Percentiles rank a stretch among this genome's conserved stretches.
Evolutionary conservation across 2,329 filamentous ascomycete genomes (phyloP).

Genomic region (Orbilia javanica): DNA sequence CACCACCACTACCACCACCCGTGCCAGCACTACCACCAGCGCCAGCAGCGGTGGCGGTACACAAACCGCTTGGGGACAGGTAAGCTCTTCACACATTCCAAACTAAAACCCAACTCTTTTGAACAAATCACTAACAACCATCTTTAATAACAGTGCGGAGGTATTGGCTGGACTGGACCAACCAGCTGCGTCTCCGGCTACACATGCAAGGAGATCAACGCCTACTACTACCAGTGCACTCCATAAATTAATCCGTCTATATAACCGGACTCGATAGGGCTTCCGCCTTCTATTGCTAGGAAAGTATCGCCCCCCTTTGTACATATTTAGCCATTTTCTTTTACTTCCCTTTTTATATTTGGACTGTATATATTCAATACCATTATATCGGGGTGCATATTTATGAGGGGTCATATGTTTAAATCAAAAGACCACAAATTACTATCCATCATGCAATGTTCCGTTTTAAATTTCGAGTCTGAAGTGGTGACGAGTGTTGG

Average conservation of each 20-base stretch:
- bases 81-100: background rate
- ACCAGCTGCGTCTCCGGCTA: conserved; percentile 41
- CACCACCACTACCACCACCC: conserved; percentile 36
- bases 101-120: background rate
- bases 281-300: conserved; percentile 10
- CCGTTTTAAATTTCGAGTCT: background rate
- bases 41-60: background rate
- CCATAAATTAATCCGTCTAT: conserved; percentile 21
- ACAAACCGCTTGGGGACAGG: conserved; percentile 39
- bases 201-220: conserved; percentile 32
- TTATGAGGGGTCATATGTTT: background rate
- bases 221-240: conserved; percentile 52
- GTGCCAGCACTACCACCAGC: conserved; percentile 10
- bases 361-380: conserved; percentile 18
- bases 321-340: conserved; percentile 12
- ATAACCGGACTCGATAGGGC: background rate
- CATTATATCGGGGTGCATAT: conserved; percentile 24
- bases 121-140: background rate
- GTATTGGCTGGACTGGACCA: conserved; percentile 53
- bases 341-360: background rate
- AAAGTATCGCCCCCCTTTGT: background rate
- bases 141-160: conserved; percentile 30
- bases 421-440: background rate
- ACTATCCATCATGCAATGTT: background rate
- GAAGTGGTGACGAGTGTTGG: background rate